These are phyloP conservation scores for Apiotrichum akiyoshidainum DNA, from an alignment of 1,284 basidiomycete species.

Conservation along the genomic window DNA sequence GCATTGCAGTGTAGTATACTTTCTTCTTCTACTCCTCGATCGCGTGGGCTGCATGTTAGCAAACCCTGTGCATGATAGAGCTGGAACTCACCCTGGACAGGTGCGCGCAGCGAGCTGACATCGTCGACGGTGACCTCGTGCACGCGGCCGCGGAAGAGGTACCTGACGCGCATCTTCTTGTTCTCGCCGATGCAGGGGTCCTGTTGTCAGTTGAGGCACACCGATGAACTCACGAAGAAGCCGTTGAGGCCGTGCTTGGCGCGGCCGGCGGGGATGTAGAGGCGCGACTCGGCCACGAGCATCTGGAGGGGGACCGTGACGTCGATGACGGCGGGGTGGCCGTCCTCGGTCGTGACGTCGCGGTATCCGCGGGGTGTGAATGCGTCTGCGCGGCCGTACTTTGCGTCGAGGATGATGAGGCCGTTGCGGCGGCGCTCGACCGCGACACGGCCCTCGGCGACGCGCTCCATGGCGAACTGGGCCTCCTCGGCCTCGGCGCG, in stretches of 20 bases:
- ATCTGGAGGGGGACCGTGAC: slow-evolving; percentile 78
- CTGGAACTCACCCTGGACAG: slow-evolving; percentile 58
- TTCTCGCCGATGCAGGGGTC: slow-evolving; percentile 51
- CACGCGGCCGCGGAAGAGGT: slow-evolving; percentile 67
- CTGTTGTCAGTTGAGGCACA: slow-evolving; percentile 16
- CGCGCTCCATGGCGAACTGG: slow-evolving; percentile 50
- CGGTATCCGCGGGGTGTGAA: slow-evolving; percentile 56
- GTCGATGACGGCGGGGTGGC: slow-evolving; percentile 60
- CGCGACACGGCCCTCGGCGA: slow-evolving; percentile 26
- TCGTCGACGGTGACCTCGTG: slow-evolving; percentile 78
- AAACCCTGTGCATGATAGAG: background rate
- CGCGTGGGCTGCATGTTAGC: slow-evolving; percentile 6
- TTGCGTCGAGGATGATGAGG: slow-evolving; percentile 68
- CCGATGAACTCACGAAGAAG: slow-evolving; percentile 38
- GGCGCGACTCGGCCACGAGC: slow-evolving; percentile 70
- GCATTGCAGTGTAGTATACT: background rate
- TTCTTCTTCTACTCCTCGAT: slow-evolving; percentile 5
- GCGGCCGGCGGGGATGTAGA: slow-evolving; percentile 72
- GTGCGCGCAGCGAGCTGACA: slow-evolving; percentile 65
- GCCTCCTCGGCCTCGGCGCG: slow-evolving; percentile 61
- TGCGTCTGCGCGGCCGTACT: slow-evolving; percentile 57
- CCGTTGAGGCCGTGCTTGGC: slow-evolving; percentile 53
- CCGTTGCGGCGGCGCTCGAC: slow-evolving; percentile 56
- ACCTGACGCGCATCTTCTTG: slow-evolving; percentile 64
- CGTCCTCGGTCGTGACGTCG: slow-evolving; percentile 35